These are phyloP conservation scores for Teunomyces atbi DNA, from an alignment of 805 yeast genomes.

Conservation along the genomic window DNA sequence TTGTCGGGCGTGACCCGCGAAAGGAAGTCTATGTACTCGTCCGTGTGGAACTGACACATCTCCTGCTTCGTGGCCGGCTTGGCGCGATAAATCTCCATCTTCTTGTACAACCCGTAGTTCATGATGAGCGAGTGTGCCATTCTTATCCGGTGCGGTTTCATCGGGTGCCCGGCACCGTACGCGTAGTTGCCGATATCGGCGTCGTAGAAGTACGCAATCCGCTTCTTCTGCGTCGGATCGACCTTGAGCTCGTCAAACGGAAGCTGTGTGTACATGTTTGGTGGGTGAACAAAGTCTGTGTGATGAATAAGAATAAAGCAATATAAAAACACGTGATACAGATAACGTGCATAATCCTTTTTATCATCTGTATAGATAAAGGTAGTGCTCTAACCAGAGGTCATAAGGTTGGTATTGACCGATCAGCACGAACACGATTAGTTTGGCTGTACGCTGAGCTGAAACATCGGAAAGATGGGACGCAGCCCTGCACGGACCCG, in stretches of 20 bases:
- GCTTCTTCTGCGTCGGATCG: conserved; percentile 38
- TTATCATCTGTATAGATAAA: too few relatives aligned
- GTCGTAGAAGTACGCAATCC: conserved; percentile 45
- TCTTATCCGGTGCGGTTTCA: conserved; percentile 98
- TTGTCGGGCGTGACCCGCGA: conserved; percentile 92
- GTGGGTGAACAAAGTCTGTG: background rate
- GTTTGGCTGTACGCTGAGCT: too few relatives aligned
- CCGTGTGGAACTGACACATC: conserved; percentile 97
- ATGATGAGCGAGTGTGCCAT: conserved; percentile 96
- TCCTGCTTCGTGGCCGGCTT: conserved; percentile 98
- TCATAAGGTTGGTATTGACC: too few relatives aligned
- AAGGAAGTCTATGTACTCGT: conserved; percentile 91
- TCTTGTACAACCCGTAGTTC: conserved; percentile 94
- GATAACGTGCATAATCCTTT: too few relatives aligned
- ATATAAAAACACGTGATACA: too few relatives aligned
- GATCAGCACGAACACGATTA: too few relatives aligned
- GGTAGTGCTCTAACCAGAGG: too few relatives aligned
- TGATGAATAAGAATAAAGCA: too few relatives aligned
- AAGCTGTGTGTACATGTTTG: conserved; percentile 38
- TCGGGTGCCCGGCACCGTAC: conserved; percentile 97
- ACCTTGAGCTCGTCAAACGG: conserved; percentile 47
- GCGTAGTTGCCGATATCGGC: conserved; percentile 97
- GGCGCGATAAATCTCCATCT: conserved; percentile 96
- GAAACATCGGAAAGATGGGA: too few relatives aligned
- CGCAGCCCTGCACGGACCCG: too few relatives aligned